These are phyloP conservation scores for Mediolabrus comicus DNA, from an alignment of 108 stramenopile species.

Conservation along the genomic window DNA sequence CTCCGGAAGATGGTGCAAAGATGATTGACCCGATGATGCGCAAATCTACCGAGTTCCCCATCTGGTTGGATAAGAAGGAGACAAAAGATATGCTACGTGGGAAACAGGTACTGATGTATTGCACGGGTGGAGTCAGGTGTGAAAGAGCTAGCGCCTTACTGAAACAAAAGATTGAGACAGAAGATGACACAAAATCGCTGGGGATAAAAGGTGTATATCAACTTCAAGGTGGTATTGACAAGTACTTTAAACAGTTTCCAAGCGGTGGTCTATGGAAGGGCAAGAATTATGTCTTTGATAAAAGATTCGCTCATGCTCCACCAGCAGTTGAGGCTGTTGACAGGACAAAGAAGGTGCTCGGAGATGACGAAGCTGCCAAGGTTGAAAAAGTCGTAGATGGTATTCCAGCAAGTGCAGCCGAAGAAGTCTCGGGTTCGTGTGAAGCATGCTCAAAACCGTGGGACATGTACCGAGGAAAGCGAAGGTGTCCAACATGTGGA, in stretches of 20 bases:
- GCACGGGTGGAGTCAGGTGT: conserved; percentile 89
- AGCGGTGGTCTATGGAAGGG: conserved; percentile 88
- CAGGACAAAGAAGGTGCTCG: conserved; percentile 23
- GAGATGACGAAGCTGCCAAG: conserved; percentile 16
- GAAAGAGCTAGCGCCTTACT: conserved; percentile 86
- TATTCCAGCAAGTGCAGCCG: conserved; percentile 23
- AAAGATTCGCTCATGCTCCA: conserved; percentile 83
- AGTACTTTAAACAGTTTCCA: conserved; percentile 83
- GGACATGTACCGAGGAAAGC: conserved; percentile 92
- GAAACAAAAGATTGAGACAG: conserved; percentile 67
- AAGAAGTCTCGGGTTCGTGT: conserved; percentile 68
- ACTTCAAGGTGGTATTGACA: conserved; percentile 88
- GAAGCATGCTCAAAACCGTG: conserved; percentile 83
- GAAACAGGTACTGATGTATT: conserved; percentile 88
- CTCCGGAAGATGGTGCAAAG: conserved; percentile 55
- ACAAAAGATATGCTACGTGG: conserved; percentile 75
- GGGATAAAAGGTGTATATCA: conserved; percentile 84
- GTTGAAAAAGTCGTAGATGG: conserved; percentile 1
- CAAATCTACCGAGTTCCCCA: conserved; percentile 83
- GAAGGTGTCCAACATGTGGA: conserved; percentile 88
- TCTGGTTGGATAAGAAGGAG: conserved; percentile 69
- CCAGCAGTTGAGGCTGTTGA: conserved; percentile 55
- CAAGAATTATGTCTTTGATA: conserved; percentile 93
- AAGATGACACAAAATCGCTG: conserved; percentile 62
- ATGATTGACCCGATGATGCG: conserved; percentile 90